phyloP scores from a whole-genome alignment of 441 rosid genomes.

The Adansonia rubrostipa region DNA sequence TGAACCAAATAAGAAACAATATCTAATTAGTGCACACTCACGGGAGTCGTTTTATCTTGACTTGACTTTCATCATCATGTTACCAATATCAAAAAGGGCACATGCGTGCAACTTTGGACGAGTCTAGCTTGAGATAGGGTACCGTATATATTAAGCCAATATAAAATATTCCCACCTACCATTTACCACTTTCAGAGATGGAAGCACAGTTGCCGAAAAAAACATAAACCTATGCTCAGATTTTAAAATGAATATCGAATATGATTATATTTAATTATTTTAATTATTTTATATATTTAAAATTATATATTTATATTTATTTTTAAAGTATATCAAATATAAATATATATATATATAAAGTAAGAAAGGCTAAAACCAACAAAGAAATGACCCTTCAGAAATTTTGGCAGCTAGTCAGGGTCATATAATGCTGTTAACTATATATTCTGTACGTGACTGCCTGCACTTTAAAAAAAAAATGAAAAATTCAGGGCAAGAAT shows the following conservation, averaged over 20 bases:
- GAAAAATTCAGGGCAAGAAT: constrained; percentile 19
- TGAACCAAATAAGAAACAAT: background rate
- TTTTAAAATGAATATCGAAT: too few relatives aligned
- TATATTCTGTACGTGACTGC: constrained; percentile 25
- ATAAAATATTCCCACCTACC: constrained; percentile 10
- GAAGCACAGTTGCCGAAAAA: background rate
- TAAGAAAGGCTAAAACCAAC: background rate
- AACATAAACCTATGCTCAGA: too few relatives aligned
- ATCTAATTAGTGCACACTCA: background rate
- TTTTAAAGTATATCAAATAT: too few relatives aligned
- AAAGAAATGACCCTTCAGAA: background rate
- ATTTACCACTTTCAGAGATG: background rate
- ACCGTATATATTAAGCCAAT: background rate
- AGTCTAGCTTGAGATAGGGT: background rate
- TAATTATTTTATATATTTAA: too few relatives aligned
- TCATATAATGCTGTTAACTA: background rate
- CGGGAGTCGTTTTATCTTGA: background rate
- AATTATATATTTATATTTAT: too few relatives aligned
- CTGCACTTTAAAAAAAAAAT: background rate
- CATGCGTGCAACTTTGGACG: constrained; percentile 14
- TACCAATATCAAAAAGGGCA: background rate
- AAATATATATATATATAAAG: too few relatives aligned
- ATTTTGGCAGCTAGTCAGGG: background rate
- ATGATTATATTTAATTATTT: too few relatives aligned
- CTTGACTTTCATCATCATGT: background rate